Evolutionary conservation across 495 filamentous ascomycete species (phyloP).

Genomic region (Friedmanniomyces simplex): DNA sequence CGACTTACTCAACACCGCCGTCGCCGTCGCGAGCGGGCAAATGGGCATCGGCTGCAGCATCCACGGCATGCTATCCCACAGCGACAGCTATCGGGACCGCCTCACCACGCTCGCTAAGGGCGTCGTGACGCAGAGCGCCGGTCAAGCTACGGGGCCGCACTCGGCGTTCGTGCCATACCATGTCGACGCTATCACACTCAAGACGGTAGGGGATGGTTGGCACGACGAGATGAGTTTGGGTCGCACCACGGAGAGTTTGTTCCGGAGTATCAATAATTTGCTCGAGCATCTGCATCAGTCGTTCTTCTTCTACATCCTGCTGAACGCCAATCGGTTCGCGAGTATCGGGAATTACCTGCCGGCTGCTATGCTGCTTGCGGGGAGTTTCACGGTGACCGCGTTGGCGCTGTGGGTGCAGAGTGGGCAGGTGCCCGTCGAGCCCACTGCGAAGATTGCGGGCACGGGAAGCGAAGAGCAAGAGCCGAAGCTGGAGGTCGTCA

Average conservation of each 20-base stretch:
- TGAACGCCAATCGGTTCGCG: conserved; percentile 83
- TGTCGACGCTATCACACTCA: conserved; percentile 89
- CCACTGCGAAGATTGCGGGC: neutral
- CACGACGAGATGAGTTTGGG: conserved; percentile 96
- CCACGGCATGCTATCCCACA: conserved; percentile 79
- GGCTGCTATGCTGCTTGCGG: conserved; percentile 89
- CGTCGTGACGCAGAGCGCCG: conserved; percentile 84
- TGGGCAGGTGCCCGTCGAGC: conserved; percentile 35
- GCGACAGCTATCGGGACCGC: conserved; percentile 70
- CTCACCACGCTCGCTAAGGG: conserved; percentile 84
- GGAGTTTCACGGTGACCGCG: conserved; percentile 89
- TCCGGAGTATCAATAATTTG: conserved; percentile 87
- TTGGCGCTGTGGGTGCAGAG: conserved; percentile 86
- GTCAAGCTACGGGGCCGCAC: conserved; percentile 82
- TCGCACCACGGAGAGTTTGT: conserved; percentile 76
- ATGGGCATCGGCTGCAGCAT: conserved; percentile 77
- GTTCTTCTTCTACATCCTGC: conserved; percentile 97
- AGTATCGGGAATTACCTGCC: conserved; percentile 97
- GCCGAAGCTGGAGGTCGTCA: conserved; percentile 26
- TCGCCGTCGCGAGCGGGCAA: conserved; percentile 75
- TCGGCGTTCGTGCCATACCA: conserved; percentile 96
- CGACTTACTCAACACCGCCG: conserved; percentile 91
- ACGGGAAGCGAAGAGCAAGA: conserved; percentile 14
- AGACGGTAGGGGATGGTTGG: conserved; percentile 81
- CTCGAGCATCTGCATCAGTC: conserved; percentile 96